Evolutionary conservation across 1,284 basidiomycete species (phyloP).

Genomic region (Cutaneotrichosporon cutaneum): DNA sequence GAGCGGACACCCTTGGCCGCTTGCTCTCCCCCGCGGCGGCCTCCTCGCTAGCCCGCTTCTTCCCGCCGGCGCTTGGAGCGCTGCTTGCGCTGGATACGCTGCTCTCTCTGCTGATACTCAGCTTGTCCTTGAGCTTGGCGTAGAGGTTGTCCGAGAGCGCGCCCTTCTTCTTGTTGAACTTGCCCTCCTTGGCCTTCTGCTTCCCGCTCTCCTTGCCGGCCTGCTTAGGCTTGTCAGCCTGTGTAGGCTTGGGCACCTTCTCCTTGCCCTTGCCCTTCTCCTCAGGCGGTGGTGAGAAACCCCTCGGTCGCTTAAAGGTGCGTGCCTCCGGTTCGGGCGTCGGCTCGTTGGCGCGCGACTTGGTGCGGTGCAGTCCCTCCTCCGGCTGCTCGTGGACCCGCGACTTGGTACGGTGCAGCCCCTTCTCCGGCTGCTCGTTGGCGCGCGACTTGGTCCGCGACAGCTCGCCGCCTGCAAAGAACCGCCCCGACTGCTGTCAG

Average conservation of each 20-base stretch:
- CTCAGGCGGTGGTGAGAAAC: constrained; percentile 7
- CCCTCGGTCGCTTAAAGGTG: constrained; percentile 1
- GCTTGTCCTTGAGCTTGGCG: background rate
- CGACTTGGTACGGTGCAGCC: background rate
- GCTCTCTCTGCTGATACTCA: constrained; percentile 1
- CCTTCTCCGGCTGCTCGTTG: too few relatives aligned
- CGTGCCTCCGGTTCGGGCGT: constrained; percentile 6
- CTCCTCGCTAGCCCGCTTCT: constrained; percentile 13
- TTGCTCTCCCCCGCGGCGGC: background rate
- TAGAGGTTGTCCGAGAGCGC: background rate
- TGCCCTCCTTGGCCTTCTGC: background rate
- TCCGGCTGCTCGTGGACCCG: background rate
- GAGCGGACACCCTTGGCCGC: background rate
- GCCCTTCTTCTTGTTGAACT: background rate
- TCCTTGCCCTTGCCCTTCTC: constrained; percentile 14
- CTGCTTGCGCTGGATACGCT: constrained; percentile 1
- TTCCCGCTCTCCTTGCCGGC: background rate
- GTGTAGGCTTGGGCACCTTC: too few relatives aligned
- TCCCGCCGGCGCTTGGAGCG: background rate
- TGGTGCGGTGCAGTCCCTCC: background rate
- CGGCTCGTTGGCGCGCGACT: background rate
- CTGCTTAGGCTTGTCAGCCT: background rate
- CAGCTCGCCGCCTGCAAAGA: background rate
- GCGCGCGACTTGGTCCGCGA: background rate
- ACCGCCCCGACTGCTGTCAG: background rate